These are phyloP conservation scores for Trichoderma breve DNA, from an alignment of 2,329 filamentous ascomycete genomes.

Conservation along the genomic window DNA sequence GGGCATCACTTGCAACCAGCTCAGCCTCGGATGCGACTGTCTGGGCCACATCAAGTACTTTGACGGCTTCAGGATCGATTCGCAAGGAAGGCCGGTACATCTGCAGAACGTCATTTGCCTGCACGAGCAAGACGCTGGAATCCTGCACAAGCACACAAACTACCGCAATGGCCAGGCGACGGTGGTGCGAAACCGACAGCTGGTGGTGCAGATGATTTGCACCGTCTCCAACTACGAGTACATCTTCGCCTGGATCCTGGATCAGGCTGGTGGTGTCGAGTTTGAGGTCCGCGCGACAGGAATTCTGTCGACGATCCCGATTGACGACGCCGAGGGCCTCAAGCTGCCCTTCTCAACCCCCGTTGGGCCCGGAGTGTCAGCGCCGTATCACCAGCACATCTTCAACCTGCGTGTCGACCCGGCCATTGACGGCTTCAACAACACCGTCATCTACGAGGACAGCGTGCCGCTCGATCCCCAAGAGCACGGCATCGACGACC, in stretches of 20 bases:
- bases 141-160: conserved; percentile 72
- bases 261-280: conserved; percentile 59
- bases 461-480: conserved; percentile 37
- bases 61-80: conserved; percentile 52
- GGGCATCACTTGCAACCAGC: conserved; percentile 65
- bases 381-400: conserved; percentile 69
- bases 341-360: conserved; percentile 56
- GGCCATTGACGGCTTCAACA: conserved; percentile 51
- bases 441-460: conserved; percentile 49
- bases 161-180: conserved; percentile 60
- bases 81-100: conserved; percentile 52
- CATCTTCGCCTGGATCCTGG: conserved; percentile 53
- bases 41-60: conserved; percentile 66
- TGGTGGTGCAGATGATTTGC: conserved; percentile 68
- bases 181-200: conserved; percentile 57
- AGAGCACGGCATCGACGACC: conserved; percentile 53
- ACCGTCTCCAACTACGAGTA: conserved; percentile 72
- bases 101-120: conserved; percentile 63
- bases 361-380: conserved; percentile 62
- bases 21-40: conserved; percentile 67
- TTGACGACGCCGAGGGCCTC: conserved; percentile 50
- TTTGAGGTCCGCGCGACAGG: conserved; percentile 66
- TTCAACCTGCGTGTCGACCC: conserved; percentile 66
- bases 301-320: conserved; percentile 60
- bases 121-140: conserved; percentile 69